Conservation (phyloP, 768 basidiomycete species). For the Brasilioporus rufonigricans region DNA sequence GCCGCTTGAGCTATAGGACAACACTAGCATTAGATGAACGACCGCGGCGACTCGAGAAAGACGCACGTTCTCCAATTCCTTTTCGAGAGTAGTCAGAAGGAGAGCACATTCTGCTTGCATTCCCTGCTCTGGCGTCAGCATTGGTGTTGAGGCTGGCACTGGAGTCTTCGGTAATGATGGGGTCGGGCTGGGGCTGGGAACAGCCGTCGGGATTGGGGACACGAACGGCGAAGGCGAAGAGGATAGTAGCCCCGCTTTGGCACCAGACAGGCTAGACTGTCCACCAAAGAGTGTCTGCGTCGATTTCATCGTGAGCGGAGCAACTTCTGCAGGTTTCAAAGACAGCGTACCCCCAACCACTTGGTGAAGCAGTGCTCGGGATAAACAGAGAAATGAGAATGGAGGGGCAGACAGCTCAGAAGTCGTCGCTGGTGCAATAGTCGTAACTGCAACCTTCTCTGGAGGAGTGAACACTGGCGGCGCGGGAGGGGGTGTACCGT, state of each 20-base stretch:
- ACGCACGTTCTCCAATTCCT: slow-evolving; percentile 62
- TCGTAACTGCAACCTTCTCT: no score
- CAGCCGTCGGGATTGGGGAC: no score
- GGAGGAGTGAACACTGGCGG: no score
- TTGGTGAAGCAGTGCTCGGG: slow-evolving; percentile 2
- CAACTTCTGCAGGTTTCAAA: slow-evolving; percentile 4
- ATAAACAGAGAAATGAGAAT: slow-evolving; percentile 10
- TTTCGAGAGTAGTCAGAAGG: slow-evolving; percentile 44
- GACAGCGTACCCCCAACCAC: slow-evolving; percentile 2
- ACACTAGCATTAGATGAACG: background rate
- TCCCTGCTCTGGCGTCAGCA: no score
- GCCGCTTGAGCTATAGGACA: slow-evolving; percentile 39
- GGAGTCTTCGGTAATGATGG: no score
- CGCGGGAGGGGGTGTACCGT: no score
- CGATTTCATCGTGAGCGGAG: background rate
- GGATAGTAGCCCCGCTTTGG: background rate
- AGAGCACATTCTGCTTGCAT: no score
- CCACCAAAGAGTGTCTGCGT: slow-evolving; percentile 9
- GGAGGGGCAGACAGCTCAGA: slow-evolving; percentile 6
- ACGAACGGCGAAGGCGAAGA: no score
- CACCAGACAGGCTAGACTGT: slow-evolving; percentile 8
- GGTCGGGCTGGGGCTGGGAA: no score
- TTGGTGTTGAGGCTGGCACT: no score
- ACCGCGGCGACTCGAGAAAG: background rate
- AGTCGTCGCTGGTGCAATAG: slow-evolving; percentile 1